Evolutionary conservation across 495 filamentous ascomycete species (phyloP).

Genomic region (Apodospora peruviana): DNA sequence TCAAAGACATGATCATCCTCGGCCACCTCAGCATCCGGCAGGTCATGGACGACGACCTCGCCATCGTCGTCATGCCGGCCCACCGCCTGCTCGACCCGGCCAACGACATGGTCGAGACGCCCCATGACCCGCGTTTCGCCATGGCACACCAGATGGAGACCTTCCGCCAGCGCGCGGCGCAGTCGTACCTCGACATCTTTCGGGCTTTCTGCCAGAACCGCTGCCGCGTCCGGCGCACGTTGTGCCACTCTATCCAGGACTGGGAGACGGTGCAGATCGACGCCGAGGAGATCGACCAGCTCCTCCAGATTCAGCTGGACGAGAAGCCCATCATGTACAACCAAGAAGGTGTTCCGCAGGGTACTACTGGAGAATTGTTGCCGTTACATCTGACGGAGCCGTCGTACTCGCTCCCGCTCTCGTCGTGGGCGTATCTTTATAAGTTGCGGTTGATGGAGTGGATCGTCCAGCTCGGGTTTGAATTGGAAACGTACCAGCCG

Average conservation of each 20-base stretch:
- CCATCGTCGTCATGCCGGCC: slow-evolving; percentile 66
- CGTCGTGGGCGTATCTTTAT: slow-evolving; percentile 83
- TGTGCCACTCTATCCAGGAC: slow-evolving; percentile 74
- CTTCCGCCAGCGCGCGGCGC: slow-evolving; percentile 67
- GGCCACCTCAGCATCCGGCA: slow-evolving; percentile 63
- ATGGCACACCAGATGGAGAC: slow-evolving; percentile 72
- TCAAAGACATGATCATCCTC: slow-evolving; percentile 61
- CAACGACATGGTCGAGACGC: slow-evolving; percentile 70
- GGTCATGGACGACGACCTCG: slow-evolving; percentile 74
- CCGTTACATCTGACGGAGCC: too few species aligned
- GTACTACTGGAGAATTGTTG: slow-evolving; percentile 18
- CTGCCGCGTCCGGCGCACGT: slow-evolving; percentile 73
- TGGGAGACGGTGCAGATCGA: slow-evolving; percentile 85
- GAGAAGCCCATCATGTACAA: slow-evolving; percentile 51
- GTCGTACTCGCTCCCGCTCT: slow-evolving; percentile 60
- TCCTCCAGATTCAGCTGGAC: slow-evolving; percentile 57
- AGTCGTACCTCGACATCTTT: slow-evolving; percentile 78
- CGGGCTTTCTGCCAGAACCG: slow-evolving; percentile 83
- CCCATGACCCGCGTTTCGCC: slow-evolving; percentile 69
- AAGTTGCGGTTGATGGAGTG: slow-evolving; percentile 83
- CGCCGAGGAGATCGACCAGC: slow-evolving; percentile 71
- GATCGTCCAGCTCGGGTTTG: slow-evolving; percentile 92
- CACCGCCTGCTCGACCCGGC: slow-evolving; percentile 63
- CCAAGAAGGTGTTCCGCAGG: slow-evolving; percentile 12
- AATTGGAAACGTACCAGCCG: slow-evolving; percentile 79